Conservation (phyloP, 768 basidiomycete genomes). For the Termitomyces eurrhizus region DNA sequence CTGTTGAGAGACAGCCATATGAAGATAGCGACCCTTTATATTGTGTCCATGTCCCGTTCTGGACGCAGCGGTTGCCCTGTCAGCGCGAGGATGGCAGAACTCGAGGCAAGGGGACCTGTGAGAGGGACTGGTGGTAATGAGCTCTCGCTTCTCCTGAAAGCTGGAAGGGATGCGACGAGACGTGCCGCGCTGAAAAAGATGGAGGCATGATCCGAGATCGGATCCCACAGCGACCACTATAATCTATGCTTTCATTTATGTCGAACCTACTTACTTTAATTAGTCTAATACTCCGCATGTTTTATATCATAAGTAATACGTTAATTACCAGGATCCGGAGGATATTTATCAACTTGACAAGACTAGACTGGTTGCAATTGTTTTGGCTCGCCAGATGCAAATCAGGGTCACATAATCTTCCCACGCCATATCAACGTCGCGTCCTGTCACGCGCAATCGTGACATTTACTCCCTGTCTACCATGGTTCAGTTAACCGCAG, state of each 20-base stretch:
- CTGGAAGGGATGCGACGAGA: conserved; percentile 83
- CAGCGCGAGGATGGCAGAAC: conserved; percentile 49
- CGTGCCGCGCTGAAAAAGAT: conserved; percentile 51
- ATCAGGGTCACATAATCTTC: conserved; percentile 1
- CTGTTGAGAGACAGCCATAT: conserved; percentile 85
- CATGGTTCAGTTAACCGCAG: conserved; percentile 49
- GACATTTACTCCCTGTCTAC: conserved; percentile 2
- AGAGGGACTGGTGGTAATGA: conserved; percentile 91
- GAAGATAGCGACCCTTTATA: conserved; percentile 81
- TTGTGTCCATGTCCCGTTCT: conserved; percentile 79
- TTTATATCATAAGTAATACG: conserved; percentile 1
- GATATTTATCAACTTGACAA: not conserved
- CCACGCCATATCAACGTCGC: conserved; percentile 17
- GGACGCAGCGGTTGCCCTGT: conserved; percentile 46
- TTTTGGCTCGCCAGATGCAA: not conserved
- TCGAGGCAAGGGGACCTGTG: conserved; percentile 46
- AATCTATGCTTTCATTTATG: conserved; percentile 11
- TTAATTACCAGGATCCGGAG: conserved; percentile 7
- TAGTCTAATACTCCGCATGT: conserved; percentile 11
- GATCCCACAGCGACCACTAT: not conserved
- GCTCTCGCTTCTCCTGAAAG: conserved; percentile 78
- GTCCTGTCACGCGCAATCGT: conserved; percentile 18
- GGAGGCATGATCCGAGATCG: not conserved
- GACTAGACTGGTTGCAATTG: not conserved
- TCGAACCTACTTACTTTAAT: conserved; percentile 13